Base-by-base conservation (phyloP, 1,139 yeast species). In the Pichia sorboxylosa region DNA sequence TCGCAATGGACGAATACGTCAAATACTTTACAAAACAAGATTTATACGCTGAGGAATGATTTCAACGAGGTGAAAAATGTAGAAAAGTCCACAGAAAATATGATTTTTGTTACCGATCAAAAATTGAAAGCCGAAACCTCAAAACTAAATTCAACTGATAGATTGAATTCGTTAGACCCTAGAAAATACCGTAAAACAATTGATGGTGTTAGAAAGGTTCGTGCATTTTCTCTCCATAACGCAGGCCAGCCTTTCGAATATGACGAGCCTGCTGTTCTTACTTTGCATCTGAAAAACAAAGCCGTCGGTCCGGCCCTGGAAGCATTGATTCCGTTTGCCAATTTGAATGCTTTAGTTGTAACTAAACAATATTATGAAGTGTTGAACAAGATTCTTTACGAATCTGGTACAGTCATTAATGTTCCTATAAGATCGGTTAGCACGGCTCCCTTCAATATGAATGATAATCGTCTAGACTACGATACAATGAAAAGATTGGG, bases 231-330 rank as follows among this genome's bases (percentile, higher is more conserved):
- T 15, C 19, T 28, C 8, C 15, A 17, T 13, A 17, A 17, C n/a
- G 26, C n/a, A 6, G 10, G 10, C 26, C 8, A 18, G 6, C 6
- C n/a, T 14, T 14, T 18, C 9, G 8, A 24, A 7, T 10, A 36
- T 3, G 23, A 46, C 31, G 94, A 80, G 47, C 92, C 94, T 2
- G 92, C 96, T 0, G 59, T 76, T n/a, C 61, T 84, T 25, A 64
- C 81, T 0, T 63, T 92, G 28, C 63, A 68, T 15, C 69, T 75
- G 1, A 63, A 60, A 2, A 67, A 74, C 39, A 48, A 48, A 5
- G 16, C 34, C 9, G 66, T 65, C 46, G 81, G 77, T 1, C 59
- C 66, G 17, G 68, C 68, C 41, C 53, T 83, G 30, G 83, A 77
- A 34, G 64, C 69, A 33, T 61, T 74, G 10, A 63, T 82, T 10